Percentiles rank a stretch among this genome's conserved stretches.
These are phyloP conservation scores for Fusarium chlamydosporum DNA, from an alignment of 2,329 filamentous ascomycete genomes.

Conservation along the genomic window DNA sequence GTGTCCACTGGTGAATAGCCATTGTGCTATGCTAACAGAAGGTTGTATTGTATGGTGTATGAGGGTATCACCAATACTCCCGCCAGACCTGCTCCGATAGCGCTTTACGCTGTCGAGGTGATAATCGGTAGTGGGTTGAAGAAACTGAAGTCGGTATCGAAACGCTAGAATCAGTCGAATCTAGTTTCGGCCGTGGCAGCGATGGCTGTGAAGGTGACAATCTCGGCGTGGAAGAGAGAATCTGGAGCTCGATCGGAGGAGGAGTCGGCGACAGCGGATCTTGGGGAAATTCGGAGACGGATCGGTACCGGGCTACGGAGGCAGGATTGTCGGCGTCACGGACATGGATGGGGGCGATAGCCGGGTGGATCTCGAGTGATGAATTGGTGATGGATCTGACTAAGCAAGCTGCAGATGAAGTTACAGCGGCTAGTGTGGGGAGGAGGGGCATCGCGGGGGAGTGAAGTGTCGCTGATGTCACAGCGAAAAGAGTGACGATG, in stretches of 20 bases:
- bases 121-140: slow-evolving; percentile 23
- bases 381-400: slow-evolving; percentile 31
- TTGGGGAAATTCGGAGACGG: slow-evolving; percentile 26
- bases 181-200: not conserved
- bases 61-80: slow-evolving; percentile 47
- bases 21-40: slow-evolving; percentile 16
- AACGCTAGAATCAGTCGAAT: slow-evolving; percentile 5
- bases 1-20: slow-evolving; percentile 49
- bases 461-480: slow-evolving; percentile 28
- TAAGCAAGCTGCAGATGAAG: slow-evolving; percentile 34
- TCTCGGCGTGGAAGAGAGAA: slow-evolving; percentile 1
- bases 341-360: slow-evolving; percentile 20
- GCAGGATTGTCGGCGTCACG: slow-evolving; percentile 29
- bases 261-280: slow-evolving; percentile 17
- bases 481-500: not conserved
- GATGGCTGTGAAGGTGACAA: not conserved
- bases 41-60: not conserved
- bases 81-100: slow-evolving; percentile 49
- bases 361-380: slow-evolving; percentile 31
- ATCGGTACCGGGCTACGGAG: slow-evolving; percentile 37
- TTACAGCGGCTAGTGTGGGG: slow-evolving; percentile 18
- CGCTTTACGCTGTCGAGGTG: slow-evolving; percentile 40
- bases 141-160: slow-evolving; percentile 14
- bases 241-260: slow-evolving; percentile 30
- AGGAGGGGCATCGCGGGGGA: slow-evolving; percentile 36